Percentiles rank a stretch among this genome's conserved stretches.
phyloP scores from a whole-genome alignment of 148 eudicot species.

The Mesembryanthemum crystallinum region DNA sequence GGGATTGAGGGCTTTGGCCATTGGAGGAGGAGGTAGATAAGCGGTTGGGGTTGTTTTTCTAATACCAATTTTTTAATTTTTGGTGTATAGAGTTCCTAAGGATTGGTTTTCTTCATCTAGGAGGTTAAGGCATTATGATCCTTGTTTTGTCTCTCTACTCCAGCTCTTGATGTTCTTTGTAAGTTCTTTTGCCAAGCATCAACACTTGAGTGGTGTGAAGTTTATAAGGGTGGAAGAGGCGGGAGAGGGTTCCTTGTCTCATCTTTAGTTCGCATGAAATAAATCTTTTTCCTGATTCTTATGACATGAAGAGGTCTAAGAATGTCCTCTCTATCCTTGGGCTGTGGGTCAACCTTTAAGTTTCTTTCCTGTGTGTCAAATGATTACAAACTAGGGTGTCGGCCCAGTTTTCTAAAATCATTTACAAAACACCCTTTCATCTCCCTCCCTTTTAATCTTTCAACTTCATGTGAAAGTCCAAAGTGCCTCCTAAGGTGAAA shows the following conservation, averaged over 20 bases:
- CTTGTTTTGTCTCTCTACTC: too few relatives aligned
- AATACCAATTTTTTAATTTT: neutral
- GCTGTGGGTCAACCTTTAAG: neutral
- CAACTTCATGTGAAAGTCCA: neutral
- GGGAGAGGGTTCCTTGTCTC: neutral
- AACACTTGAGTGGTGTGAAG: too few relatives aligned
- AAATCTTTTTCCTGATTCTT: neutral
- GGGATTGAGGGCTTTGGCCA: neutral
- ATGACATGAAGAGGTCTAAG: neutral
- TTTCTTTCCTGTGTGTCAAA: neutral
- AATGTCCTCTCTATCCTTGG: neutral
- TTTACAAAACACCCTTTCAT: neutral
- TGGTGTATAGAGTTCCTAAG: neutral
- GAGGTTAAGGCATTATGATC: too few relatives aligned
- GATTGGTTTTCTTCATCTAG: too few relatives aligned
- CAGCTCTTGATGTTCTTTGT: too few relatives aligned
- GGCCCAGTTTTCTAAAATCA: too few relatives aligned
- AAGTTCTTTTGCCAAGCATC: too few relatives aligned
- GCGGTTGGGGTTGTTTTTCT: neutral
- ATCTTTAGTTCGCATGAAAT: neutral
- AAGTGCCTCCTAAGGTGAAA: slow-evolving; percentile 2
- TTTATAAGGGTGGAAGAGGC: too few relatives aligned
- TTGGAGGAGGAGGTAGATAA: neutral
- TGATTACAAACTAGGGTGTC: neutral
- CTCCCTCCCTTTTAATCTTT: neutral